A percentile compares a stretch with the other conserved stretches of the same genome.
Evolutionary conservation across 352 stramenopile species (phyloP).

Genomic region (Phytophthora meadii): DNA sequence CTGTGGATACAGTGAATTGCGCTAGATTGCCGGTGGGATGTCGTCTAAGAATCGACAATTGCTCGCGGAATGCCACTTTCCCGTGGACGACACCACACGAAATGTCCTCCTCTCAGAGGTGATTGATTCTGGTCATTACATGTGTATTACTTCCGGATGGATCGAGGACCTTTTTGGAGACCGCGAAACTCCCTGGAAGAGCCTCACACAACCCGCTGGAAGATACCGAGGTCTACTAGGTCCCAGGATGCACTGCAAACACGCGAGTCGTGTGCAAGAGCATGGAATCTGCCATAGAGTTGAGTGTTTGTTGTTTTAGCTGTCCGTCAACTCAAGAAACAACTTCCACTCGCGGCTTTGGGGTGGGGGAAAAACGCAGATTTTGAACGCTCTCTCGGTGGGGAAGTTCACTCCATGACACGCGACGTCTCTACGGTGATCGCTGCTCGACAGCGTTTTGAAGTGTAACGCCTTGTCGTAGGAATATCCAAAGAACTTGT

Average conservation of each 20-base stretch:
- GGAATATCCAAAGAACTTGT: background rate
- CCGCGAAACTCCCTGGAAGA: background rate
- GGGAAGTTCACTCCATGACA: background rate
- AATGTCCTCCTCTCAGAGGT: background rate
- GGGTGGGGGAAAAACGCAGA: slow-evolving; percentile 12
- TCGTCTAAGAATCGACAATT: background rate
- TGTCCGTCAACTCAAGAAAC: background rate
- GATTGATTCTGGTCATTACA: slow-evolving; percentile 27
- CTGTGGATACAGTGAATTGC: slow-evolving; percentile 8
- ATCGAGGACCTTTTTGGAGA: background rate
- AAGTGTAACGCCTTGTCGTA: slow-evolving; percentile 12
- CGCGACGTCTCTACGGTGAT: slow-evolving; percentile 7
- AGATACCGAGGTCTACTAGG: slow-evolving; percentile 10
- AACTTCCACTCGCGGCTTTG: slow-evolving; percentile 10
- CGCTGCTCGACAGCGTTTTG: background rate
- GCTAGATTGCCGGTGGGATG: slow-evolving; percentile 6
- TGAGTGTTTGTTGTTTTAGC: background rate
- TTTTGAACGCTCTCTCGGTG: slow-evolving; percentile 10
- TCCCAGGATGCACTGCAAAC: no score
- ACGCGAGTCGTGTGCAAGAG: background rate
- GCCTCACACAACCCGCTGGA: slow-evolving; percentile 31
- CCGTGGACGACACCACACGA: background rate
- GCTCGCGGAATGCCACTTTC: slow-evolving; percentile 8
- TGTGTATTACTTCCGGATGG: slow-evolving; percentile 8
- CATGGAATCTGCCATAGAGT: slow-evolving; percentile 15